These are phyloP conservation scores for Rosa chinensis DNA, from an alignment of 306 rosid species.

Conservation along the genomic window DNA sequence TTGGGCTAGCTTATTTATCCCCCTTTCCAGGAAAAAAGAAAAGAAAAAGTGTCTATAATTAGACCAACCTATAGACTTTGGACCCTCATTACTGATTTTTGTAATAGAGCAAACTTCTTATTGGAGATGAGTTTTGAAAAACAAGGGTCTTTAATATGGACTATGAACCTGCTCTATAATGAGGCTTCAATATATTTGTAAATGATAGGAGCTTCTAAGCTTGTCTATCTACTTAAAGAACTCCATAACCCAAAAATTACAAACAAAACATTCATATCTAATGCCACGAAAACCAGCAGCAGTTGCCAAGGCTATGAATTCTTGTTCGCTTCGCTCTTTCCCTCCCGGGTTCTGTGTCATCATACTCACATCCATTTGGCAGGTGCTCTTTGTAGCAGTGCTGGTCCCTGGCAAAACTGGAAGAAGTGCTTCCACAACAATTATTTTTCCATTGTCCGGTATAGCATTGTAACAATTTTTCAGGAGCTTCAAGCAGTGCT, in stretches of 20 bases:
- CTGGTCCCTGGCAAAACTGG: slow-evolving; percentile 6
- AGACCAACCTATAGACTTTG: too few species aligned
- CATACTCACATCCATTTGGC: background rate
- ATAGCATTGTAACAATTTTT: slow-evolving; percentile 30
- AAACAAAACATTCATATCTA: slow-evolving; percentile 16
- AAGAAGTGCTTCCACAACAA: slow-evolving; percentile 23
- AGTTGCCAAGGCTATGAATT: slow-evolving; percentile 24
- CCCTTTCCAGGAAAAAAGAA: too few species aligned
- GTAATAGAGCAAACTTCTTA: too few species aligned
- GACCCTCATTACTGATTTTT: too few species aligned
- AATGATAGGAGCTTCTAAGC: background rate
- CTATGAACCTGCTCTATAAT: too few species aligned
- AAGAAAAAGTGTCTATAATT: too few species aligned
- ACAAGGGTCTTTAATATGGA: too few species aligned
- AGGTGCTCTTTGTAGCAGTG: background rate
- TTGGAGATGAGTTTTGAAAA: too few species aligned
- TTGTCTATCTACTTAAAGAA: slow-evolving; percentile 36
- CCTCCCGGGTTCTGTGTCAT: slow-evolving; percentile 11
- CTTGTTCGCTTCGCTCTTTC: slow-evolving; percentile 22
- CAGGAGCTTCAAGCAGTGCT: slow-evolving; percentile 29
- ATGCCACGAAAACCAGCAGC: slow-evolving; percentile 27
- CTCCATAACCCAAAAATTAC: slow-evolving; percentile 49
- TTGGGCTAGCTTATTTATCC: too few species aligned
- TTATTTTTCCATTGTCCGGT: slow-evolving; percentile 26
- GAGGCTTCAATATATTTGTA: background rate